Conservation (phyloP, 257 asterid genomes). For the Striga asiatica region DNA sequence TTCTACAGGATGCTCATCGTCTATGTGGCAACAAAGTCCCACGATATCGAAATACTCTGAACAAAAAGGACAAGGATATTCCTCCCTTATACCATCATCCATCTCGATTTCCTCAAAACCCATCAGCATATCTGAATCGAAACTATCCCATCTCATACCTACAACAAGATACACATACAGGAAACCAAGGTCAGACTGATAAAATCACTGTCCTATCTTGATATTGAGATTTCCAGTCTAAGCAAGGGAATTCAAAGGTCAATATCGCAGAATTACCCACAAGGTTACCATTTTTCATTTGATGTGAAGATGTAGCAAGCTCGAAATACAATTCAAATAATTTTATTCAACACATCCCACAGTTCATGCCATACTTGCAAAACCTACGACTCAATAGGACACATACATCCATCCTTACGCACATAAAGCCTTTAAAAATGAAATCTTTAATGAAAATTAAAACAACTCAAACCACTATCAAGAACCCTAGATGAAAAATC, state of each 20-base stretch:
- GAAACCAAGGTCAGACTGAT: too few species aligned
- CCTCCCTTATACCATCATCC: conserved; percentile 65
- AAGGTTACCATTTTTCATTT: not conserved
- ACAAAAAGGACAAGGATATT: conserved; percentile 77
- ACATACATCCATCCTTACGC: conserved; percentile 4
- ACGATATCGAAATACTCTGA: conserved; percentile 65
- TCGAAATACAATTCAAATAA: not conserved
- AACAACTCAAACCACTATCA: not conserved
- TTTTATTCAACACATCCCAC: not conserved
- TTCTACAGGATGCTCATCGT: conserved; percentile 81
- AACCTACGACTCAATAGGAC: not conserved
- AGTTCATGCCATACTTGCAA: not conserved
- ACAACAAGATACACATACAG: conserved; percentile 15
- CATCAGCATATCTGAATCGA: conserved; percentile 72
- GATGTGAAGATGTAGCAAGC: not conserved
- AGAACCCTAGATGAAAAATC: conserved; percentile 4
- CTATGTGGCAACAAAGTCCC: conserved; percentile 81
- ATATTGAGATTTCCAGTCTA: not conserved
- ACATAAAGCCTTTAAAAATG: not conserved
- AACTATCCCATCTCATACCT: conserved; percentile 54
- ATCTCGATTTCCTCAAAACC: conserved; percentile 70
- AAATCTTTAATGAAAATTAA: conserved; percentile 1
- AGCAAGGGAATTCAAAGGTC: not conserved
- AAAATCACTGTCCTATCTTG: not conserved
- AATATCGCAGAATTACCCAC: not conserved